Evolutionary conservation across 352 stramenopile species (phyloP).

Genomic region (Detonula confervacea): DNA sequence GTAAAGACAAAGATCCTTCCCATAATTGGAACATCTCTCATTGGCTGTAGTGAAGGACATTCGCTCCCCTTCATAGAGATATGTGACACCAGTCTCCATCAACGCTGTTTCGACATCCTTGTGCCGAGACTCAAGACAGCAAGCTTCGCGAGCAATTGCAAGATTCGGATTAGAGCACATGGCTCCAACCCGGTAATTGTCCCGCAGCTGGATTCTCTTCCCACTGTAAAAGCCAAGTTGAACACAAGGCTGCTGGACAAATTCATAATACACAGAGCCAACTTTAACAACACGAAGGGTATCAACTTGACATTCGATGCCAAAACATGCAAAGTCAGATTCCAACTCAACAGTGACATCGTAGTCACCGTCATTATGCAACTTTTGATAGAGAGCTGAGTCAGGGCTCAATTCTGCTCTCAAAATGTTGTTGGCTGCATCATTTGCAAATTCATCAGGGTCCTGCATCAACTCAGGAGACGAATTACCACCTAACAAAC

Average conservation of each 20-base stretch:
- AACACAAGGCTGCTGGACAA: constrained; percentile 67
- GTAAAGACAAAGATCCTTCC: constrained; percentile 38
- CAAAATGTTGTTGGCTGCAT: constrained; percentile 24
- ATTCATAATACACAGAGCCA: constrained; percentile 75
- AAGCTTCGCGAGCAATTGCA: constrained; percentile 24
- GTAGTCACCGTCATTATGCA: constrained; percentile 51
- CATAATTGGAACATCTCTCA: no score
- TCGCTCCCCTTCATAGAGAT: constrained; percentile 30
- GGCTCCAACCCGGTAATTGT: constrained; percentile 32
- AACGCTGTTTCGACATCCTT: constrained; percentile 3
- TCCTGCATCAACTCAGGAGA: constrained; percentile 52
- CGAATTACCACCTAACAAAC: constrained; percentile 50
- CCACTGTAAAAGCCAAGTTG: constrained; percentile 70
- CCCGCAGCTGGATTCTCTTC: constrained; percentile 46
- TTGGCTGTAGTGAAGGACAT: no score
- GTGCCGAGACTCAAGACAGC: constrained; percentile 18
- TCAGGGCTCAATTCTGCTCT: constrained; percentile 27
- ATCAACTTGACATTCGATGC: constrained; percentile 68
- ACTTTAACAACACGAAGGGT: constrained; percentile 71
- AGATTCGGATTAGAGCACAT: constrained; percentile 49
- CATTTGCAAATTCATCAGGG: constrained; percentile 30
- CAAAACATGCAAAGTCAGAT: constrained; percentile 29
- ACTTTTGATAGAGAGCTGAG: constrained; percentile 42
- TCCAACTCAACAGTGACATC: constrained; percentile 43
- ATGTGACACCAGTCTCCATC: constrained; percentile 24